Percentiles rank a stretch among this genome's conserved stretches.
Conservation (phyloP, 2,329 filamentous ascomycete genomes). For the Fusarium austroafricanum region DNA sequence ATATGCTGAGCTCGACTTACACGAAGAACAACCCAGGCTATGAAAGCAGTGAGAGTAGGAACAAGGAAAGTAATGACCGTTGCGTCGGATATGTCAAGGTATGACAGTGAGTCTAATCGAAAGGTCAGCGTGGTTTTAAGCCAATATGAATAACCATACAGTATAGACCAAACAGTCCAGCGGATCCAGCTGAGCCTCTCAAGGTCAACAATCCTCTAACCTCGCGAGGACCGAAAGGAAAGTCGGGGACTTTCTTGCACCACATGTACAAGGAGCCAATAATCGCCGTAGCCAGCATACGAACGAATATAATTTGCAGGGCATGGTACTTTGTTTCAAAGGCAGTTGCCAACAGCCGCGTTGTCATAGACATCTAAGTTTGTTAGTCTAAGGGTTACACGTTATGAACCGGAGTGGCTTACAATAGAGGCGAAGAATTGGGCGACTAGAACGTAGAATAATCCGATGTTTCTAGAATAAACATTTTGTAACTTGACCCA, state of each 20-base stretch:
- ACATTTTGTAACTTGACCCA: slow-evolving; percentile 54
- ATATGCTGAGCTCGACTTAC: slow-evolving; percentile 16
- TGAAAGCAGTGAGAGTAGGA: slow-evolving; percentile 73
- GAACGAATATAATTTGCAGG: slow-evolving; percentile 57
- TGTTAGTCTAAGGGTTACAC: neutral
- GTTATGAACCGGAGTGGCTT: neutral
- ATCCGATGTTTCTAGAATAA: slow-evolving; percentile 56
- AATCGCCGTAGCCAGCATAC: slow-evolving; percentile 54
- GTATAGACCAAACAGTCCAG: slow-evolving; percentile 73
- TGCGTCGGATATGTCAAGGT: slow-evolving; percentile 80
- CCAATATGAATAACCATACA: slow-evolving; percentile 46
- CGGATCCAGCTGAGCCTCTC: slow-evolving; percentile 71
- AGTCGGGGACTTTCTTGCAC: slow-evolving; percentile 63
- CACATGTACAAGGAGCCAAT: slow-evolving; percentile 56
- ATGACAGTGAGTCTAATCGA: slow-evolving; percentile 66
- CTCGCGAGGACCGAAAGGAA: slow-evolving; percentile 73
- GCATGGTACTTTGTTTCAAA: slow-evolving; percentile 55
- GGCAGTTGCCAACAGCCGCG: slow-evolving; percentile 50
- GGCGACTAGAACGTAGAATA: slow-evolving; percentile 55
- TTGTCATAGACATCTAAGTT: slow-evolving; percentile 55
- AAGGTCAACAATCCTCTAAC: slow-evolving; percentile 72
- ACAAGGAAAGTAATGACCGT: slow-evolving; percentile 84
- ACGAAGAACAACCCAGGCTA: slow-evolving; percentile 68
- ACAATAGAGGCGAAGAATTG: slow-evolving; percentile 57
- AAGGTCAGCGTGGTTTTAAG: no score